These are phyloP conservation scores for Rhododendron ovatum DNA, from an alignment of 148 eudicot species.

Conservation along the genomic window DNA sequence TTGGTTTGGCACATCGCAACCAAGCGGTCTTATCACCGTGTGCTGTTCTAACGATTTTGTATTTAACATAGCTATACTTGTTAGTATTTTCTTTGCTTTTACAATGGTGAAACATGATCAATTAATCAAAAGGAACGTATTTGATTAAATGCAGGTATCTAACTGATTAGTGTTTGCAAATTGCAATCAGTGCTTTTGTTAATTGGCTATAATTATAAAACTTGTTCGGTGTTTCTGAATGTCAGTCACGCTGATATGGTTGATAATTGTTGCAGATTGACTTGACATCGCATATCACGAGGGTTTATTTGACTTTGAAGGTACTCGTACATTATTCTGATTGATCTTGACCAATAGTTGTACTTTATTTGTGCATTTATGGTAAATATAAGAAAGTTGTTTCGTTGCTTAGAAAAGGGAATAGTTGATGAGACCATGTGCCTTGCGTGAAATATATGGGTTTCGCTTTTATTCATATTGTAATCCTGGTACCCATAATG, in stretches of 20 bases:
- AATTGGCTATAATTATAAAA: background rate
- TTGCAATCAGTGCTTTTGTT: background rate
- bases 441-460: background rate
- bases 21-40: background rate
- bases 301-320: constrained; percentile 82
- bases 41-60: background rate
- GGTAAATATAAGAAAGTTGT: background rate
- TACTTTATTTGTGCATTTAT: background rate
- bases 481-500: background rate
- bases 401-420: background rate
- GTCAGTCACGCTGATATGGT: background rate
- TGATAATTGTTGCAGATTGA: constrained; percentile 66
- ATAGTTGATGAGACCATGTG: background rate
- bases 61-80: background rate
- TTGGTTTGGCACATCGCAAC: background rate
- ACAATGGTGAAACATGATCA: background rate
- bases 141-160: background rate
- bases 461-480: background rate
- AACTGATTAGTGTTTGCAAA: constrained; percentile 1
- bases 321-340: constrained; percentile 29
- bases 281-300: constrained; percentile 81
- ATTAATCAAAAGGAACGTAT: background rate
- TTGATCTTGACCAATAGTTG: background rate
- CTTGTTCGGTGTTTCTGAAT: background rate
- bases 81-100: background rate